These are phyloP conservation scores for Penicillium concentricum DNA, from an alignment of 2,329 filamentous ascomycete genomes.

Conservation along the genomic window DNA sequence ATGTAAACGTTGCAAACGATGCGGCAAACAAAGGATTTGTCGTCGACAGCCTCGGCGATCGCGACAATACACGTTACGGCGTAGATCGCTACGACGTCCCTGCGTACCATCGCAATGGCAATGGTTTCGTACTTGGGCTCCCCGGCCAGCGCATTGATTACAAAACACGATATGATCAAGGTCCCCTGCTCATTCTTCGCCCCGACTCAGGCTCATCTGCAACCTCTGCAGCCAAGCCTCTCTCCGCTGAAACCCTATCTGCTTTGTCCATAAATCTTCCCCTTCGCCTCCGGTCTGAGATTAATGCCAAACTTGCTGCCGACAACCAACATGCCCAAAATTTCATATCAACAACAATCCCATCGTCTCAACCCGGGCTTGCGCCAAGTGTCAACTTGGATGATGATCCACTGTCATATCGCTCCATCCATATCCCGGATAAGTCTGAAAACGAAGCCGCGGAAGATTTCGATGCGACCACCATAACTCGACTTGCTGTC, in stretches of 20 bases:
- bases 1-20: neutral
- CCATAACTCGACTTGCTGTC: constrained; percentile 35
- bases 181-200: constrained; percentile 36
- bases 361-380: neutral
- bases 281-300: neutral
- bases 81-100: constrained; percentile 71
- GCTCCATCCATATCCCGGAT: constrained; percentile 58
- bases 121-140: constrained; percentile 69
- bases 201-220: neutral
- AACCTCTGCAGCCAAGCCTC: neutral
- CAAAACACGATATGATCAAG: constrained; percentile 48
- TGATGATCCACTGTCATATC: constrained; percentile 50
- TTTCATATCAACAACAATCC: constrained; percentile 1
- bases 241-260: neutral
- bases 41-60: constrained; percentile 74
- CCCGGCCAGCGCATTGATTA: constrained; percentile 64
- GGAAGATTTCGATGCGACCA: constrained; percentile 41
- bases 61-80: constrained; percentile 72
- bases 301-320: neutral
- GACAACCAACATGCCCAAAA: neutral
- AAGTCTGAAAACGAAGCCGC: constrained; percentile 54
- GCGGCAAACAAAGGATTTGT: constrained; percentile 45
- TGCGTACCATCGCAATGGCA: constrained; percentile 65
- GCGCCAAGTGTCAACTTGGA: constrained; percentile 39
- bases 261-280: neutral